Conservation (phyloP, 176 grass and related monocot species). For the Dendrocalamus sinicus region DNA sequence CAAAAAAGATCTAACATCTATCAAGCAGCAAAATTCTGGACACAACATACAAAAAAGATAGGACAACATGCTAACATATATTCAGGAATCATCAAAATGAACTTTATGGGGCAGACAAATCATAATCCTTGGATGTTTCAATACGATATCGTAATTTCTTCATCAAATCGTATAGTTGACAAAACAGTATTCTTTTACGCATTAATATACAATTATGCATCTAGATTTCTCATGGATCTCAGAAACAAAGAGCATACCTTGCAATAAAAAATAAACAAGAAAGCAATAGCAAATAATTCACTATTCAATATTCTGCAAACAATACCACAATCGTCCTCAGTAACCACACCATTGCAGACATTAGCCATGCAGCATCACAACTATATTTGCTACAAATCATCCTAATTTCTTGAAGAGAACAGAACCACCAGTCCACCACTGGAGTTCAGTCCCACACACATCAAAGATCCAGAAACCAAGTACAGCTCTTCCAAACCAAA, state of each 20-base stretch:
- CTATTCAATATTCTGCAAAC: not conserved
- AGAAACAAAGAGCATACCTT: not conserved
- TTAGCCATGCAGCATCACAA: not conserved
- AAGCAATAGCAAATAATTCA: not conserved
- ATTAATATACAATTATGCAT: too few relatives aligned
- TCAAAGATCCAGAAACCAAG: not conserved
- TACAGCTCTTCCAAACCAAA: not conserved
- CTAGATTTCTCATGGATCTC: not conserved
- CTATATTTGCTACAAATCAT: not conserved
- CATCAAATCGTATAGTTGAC: too few relatives aligned
- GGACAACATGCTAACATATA: not conserved
- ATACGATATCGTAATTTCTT: not conserved
- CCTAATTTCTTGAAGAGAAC: conserved; percentile 16
- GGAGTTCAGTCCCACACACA: not conserved
- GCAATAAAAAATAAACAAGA: not conserved
- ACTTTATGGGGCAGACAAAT: not conserved
- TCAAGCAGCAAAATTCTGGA: too few relatives aligned
- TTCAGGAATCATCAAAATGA: not conserved
- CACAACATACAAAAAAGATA: not conserved
- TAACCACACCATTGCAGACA: not conserved
- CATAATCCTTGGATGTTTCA: not conserved
- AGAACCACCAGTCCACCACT: not conserved
- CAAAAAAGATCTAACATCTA: too few relatives aligned
- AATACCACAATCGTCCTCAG: not conserved
- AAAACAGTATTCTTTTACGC: too few relatives aligned